Base-by-base conservation (phyloP, 2,329 filamentous ascomycete genomes). In the Zarea fungicola region DNA sequence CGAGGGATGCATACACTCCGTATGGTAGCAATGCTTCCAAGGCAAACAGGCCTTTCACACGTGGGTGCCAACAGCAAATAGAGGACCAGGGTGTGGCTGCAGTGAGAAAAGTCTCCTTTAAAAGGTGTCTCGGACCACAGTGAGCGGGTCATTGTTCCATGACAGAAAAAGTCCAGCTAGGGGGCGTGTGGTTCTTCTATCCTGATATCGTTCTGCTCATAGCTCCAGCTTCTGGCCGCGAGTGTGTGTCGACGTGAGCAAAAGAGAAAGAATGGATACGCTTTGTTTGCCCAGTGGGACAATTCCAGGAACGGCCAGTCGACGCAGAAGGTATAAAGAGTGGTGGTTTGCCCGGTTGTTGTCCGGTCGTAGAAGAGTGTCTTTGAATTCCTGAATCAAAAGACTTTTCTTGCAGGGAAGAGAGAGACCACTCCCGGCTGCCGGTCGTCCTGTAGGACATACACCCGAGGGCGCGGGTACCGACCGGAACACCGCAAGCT, bases 321-420 rank as follows among this genome's bases (percentile, higher is more conserved):
- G 32, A 29, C 29, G 32, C 46, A 28, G 46, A 48, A 42, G 46
- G 39, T 48, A 48, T 48, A 48, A 48, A 48, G 46, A n/a, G 46
- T 22, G 14, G 31, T 37, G 37, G 37, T 48, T 48, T 42, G 46
- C 46, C 37, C 46, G 16, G 22, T 42, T 26, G 28, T 26, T 36
- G 22, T 2, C 14, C 4, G 6, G 21, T n/a, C 22, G 13, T n/a
- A 2, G 10, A 28, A 26, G 28, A 16, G 1, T 8, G 16, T 2
- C 35, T 19, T 41, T 48, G 25, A 36, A 6, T 22, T 34, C 41
- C 25, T 43, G 28, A 21, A 42, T 23, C 28, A 26, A 26, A 25
- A 18, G 40, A 28, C 14, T 35, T 21, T 35, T 19, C 23, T 6
- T 23, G 29, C 28, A 48, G 16, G 28, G 29, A 34, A 41, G n/a